These are phyloP conservation scores for Ustilago nuda DNA, from an alignment of 1,284 basidiomycete species.

Conservation along the genomic window DNA sequence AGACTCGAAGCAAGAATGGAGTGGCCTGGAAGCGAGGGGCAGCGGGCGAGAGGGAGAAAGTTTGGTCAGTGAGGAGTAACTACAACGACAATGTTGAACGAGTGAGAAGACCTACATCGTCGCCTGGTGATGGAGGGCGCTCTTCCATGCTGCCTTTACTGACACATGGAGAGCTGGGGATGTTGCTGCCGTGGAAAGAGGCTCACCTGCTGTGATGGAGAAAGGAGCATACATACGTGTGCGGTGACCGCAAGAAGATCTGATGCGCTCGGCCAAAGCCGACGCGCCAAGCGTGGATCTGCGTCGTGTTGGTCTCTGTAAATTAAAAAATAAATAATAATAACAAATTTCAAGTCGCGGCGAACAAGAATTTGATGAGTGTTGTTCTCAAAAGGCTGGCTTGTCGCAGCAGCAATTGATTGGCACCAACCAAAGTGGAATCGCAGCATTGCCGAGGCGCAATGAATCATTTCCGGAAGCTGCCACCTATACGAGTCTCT, in stretches of 20 bases:
- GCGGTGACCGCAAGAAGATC: background rate
- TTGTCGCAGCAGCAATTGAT: background rate
- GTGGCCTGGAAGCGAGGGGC: conserved; percentile 28
- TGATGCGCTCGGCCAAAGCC: conserved; percentile 6
- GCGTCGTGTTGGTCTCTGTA: conserved; percentile 24
- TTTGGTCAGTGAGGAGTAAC: background rate
- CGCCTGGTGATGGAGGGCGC: conserved; percentile 41
- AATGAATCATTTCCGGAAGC: too few relatives aligned
- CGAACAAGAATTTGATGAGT: conserved; percentile 14
- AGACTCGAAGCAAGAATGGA: conserved; percentile 41
- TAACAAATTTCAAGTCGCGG: conserved; percentile 1
- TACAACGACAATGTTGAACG: background rate
- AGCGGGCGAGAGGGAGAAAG: background rate
- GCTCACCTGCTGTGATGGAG: background rate
- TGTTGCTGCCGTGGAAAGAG: background rate
- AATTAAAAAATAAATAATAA: background rate
- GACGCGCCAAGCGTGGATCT: conserved; percentile 9
- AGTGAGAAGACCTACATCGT: conserved; percentile 32
- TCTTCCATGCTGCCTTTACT: conserved; percentile 19
- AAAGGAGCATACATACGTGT: too few relatives aligned
- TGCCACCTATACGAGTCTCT: background rate
- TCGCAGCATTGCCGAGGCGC: too few relatives aligned
- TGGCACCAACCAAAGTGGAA: background rate
- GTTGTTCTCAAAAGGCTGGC: conserved; percentile 18
- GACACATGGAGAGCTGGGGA: too few relatives aligned